A percentile compares a stretch with the other conserved stretches of the same genome.
These are phyloP conservation scores for Suillus americanus DNA, from an alignment of 768 basidiomycete species.

Conservation along the genomic window DNA sequence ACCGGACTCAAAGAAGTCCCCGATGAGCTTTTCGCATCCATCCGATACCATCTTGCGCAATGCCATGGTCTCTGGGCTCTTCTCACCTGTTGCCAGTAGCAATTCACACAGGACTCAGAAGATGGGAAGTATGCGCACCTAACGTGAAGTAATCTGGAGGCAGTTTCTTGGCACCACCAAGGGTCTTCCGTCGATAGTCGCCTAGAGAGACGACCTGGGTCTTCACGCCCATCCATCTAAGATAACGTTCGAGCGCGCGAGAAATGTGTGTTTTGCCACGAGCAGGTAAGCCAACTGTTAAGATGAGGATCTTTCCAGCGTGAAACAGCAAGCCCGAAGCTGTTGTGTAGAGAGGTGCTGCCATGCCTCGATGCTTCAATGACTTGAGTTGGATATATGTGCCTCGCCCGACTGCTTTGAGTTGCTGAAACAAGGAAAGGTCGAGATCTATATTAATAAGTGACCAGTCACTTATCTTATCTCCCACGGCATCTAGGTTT, in stretches of 20 bases:
- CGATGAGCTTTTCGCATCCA: conserved; percentile 88
- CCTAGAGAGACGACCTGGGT: conserved; percentile 93
- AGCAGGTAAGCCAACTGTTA: conserved; percentile 92
- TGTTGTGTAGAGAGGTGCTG: conserved; percentile 94
- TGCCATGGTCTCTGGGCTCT: conserved; percentile 76
- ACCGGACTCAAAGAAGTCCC: conserved; percentile 80
- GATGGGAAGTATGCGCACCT: conserved; percentile 41
- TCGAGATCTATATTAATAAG: background rate
- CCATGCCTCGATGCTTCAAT: conserved; percentile 49
- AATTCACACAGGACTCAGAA: background rate
- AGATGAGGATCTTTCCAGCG: conserved; percentile 92
- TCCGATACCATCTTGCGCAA: conserved; percentile 72
- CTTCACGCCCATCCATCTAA: conserved; percentile 97
- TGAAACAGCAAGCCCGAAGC: conserved; percentile 84
- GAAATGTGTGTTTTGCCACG: conserved; percentile 97
- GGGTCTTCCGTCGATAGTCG: conserved; percentile 87
- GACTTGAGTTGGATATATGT: background rate
- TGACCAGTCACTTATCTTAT: background rate
- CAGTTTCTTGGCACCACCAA: conserved; percentile 85
- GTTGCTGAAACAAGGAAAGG: background rate
- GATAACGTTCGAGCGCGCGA: conserved; percentile 92
- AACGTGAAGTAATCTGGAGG: conserved; percentile 92
- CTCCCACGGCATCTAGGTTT: conserved; percentile 1
- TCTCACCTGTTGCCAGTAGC: conserved; percentile 54
- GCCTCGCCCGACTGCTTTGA: background rate